Percentiles rank a stretch among this genome's conserved stretches.
phyloP scores from a whole-genome alignment of 176 grass and related monocot species.

The Zoysia japonica region DNA sequence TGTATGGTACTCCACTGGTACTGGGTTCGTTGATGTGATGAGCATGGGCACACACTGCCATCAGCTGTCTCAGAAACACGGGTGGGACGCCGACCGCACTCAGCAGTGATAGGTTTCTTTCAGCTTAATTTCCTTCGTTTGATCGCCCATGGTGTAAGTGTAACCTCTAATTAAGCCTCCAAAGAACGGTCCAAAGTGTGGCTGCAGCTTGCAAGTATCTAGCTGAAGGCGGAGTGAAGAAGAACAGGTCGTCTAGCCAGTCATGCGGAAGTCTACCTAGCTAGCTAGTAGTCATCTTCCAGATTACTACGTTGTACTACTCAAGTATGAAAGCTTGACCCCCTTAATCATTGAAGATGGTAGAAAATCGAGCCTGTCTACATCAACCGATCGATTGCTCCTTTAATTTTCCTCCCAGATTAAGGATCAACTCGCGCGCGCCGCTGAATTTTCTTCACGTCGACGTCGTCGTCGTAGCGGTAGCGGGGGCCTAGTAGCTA shows the following conservation, averaged over 20 bases:
- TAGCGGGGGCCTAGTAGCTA: too few relatives aligned
- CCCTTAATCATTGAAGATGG: neutral
- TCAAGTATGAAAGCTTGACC: conserved; percentile 5
- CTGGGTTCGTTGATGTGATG: neutral
- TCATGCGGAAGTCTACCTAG: neutral
- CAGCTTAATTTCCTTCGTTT: too few relatives aligned
- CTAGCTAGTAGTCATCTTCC: neutral
- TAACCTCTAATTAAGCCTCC: too few relatives aligned
- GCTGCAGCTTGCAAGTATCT: too few relatives aligned
- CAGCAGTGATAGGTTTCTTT: too few relatives aligned
- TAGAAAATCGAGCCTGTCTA: neutral
- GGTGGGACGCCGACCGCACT: too few relatives aligned
- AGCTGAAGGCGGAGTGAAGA: too few relatives aligned
- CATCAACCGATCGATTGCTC: neutral
- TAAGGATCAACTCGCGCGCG: neutral
- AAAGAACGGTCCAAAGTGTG: too few relatives aligned
- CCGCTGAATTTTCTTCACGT: neutral
- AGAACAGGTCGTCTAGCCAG: too few relatives aligned
- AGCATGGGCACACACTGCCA: neutral
- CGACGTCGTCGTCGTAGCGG: neutral
- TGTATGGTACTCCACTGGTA: neutral
- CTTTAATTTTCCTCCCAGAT: neutral
- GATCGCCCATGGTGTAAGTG: too few relatives aligned
- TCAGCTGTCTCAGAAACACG: too few relatives aligned
- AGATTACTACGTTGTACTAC: neutral